These are phyloP conservation scores for Kwoniella shivajii DNA, from an alignment of 1,284 basidiomycete genomes.

Conservation along the genomic window DNA sequence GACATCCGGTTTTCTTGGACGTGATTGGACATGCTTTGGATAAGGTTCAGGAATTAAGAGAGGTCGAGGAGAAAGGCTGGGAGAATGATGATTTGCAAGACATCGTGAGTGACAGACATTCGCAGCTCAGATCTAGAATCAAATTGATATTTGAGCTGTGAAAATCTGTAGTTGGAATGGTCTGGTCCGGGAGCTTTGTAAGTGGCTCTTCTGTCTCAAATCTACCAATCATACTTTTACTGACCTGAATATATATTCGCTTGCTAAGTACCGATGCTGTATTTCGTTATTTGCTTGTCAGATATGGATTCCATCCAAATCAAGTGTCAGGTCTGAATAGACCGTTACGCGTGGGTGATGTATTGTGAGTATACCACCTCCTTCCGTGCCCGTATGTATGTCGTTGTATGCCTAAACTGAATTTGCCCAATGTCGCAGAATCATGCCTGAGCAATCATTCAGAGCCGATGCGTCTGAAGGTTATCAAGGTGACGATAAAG, in stretches of 20 bases:
- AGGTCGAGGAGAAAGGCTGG: constrained; percentile 2
- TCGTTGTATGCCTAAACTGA: not conserved
- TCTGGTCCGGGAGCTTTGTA: constrained; percentile 38
- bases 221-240: no score
- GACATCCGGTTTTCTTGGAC: constrained; percentile 40
- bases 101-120: constrained; percentile 10
- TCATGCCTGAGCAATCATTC: constrained; percentile 31
- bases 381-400: not conserved
- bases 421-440: constrained; percentile 10
- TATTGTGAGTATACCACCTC: constrained; percentile 20
- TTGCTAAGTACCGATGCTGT: constrained; percentile 21
- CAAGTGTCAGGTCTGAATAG: constrained; percentile 17
- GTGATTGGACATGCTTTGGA: constrained; percentile 28
- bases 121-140: not conserved
- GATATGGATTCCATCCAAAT: constrained; percentile 30
- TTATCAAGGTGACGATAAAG: constrained; percentile 24
- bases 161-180: constrained; percentile 26
- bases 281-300: constrained; percentile 33
- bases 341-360: constrained; percentile 30
- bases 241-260: not conserved
- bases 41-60: constrained; percentile 11
- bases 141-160: not conserved
- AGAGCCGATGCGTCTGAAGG: constrained; percentile 32
- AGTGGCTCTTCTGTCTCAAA: constrained; percentile 3
- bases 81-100: constrained; percentile 1